Evolutionary conservation across 176 grass and related monocot species (phyloP).

Genomic region (Urochloa ruziziensis): DNA sequence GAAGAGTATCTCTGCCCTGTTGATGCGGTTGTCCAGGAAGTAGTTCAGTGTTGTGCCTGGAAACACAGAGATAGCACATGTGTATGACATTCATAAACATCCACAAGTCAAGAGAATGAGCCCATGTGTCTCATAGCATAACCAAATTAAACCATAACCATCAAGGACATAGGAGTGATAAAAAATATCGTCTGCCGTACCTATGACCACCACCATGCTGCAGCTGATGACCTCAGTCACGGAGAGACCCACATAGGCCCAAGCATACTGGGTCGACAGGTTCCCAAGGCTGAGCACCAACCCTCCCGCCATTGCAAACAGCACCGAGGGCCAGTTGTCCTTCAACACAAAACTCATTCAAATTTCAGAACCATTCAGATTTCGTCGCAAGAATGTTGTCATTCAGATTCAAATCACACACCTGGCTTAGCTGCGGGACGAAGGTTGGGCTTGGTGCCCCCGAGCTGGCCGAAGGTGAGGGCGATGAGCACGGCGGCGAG

Average conservation of each 20-base stretch:
- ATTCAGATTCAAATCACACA: no score
- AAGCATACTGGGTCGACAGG: constrained; percentile 72
- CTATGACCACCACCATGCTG: constrained; percentile 76
- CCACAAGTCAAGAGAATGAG: no score
- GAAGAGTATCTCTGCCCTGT: constrained; percentile 77
- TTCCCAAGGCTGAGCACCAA: constrained; percentile 66
- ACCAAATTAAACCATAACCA: neutral
- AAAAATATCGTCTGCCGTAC: constrained; percentile 20
- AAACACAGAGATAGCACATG: constrained; percentile 14
- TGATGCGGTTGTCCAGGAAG: constrained; percentile 71
- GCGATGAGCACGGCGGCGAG: constrained; percentile 55
- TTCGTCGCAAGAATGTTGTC: no score
- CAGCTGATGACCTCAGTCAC: constrained; percentile 67
- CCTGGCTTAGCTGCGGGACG: constrained; percentile 66
- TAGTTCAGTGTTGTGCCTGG: constrained; percentile 79
- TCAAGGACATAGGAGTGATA: no score
- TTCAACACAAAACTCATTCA: constrained; percentile 18
- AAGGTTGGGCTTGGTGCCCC: constrained; percentile 52
- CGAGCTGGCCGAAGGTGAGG: constrained; percentile 57
- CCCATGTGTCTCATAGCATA: no score
- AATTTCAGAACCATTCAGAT: neutral
- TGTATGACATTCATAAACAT: no score
- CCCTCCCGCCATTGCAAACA: constrained; percentile 72
- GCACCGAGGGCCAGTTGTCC: constrained; percentile 70
- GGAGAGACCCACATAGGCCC: constrained; percentile 77